phyloP scores from a whole-genome alignment of 768 basidiomycete genomes.

The Lepiota venenata region DNA sequence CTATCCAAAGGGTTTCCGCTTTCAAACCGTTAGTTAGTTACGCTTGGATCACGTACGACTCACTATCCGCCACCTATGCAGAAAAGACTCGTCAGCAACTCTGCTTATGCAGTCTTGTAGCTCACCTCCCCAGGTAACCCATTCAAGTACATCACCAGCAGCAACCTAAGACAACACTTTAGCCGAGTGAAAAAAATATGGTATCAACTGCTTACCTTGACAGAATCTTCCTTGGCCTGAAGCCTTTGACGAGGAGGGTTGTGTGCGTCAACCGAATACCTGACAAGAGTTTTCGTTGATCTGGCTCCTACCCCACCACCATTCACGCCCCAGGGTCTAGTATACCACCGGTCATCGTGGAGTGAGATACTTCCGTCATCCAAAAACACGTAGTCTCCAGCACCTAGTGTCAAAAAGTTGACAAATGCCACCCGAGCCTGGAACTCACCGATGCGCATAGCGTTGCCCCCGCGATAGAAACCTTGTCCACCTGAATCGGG shows the following conservation, averaged over 20 bases:
- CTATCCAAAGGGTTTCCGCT: conserved; percentile 22
- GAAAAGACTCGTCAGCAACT: background rate
- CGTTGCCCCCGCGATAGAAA: conserved; percentile 27
- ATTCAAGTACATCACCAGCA: conserved; percentile 24
- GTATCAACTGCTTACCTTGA: conserved; percentile 13
- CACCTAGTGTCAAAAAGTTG: background rate
- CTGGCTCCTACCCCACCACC: conserved; percentile 25
- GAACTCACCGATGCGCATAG: conserved; percentile 24
- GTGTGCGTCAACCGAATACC: conserved; percentile 15
- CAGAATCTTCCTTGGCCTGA: conserved; percentile 24
- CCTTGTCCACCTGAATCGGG: conserved; percentile 28
- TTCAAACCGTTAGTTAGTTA: background rate
- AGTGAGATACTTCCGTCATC: conserved; percentile 25
- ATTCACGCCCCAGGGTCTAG: conserved; percentile 32
- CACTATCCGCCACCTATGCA: conserved; percentile 8
- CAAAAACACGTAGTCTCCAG: conserved; percentile 25
- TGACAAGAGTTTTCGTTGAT: conserved; percentile 23
- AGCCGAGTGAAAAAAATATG: background rate
- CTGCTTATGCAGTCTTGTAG: background rate
- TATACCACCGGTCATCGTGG: conserved; percentile 30
- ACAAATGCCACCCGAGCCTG: background rate
- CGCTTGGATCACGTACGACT: background rate
- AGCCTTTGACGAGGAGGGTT: conserved; percentile 20
- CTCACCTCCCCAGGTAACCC: conserved; percentile 28
- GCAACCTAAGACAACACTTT: conserved; percentile 5